Evolutionary conservation across 306 rosid species (phyloP).

Genomic region (Alnus rubra): DNA sequence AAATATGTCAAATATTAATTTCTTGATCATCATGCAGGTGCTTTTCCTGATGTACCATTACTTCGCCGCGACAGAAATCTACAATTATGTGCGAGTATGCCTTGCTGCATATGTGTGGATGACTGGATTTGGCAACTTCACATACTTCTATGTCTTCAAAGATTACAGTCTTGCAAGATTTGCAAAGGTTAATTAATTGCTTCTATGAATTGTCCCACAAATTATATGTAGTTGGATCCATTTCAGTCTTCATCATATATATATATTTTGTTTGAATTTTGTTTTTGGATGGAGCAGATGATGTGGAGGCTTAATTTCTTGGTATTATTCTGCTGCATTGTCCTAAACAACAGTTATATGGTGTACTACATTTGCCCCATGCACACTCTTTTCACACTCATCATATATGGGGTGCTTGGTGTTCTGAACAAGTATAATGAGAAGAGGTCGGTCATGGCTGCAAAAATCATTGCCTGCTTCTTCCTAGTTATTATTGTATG

Average conservation of each 20-base stretch:
- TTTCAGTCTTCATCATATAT: conserved; percentile 3
- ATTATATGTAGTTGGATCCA: neutral
- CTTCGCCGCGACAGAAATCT: conserved; percentile 83
- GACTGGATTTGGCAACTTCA: conserved; percentile 99
- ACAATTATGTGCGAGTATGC: conserved; percentile 79
- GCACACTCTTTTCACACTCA: conserved; percentile 94
- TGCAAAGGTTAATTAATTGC: conserved; percentile 57
- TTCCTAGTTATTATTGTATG: conserved; percentile 72
- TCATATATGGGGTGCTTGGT: conserved; percentile 85
- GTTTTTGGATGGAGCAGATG: conserved; percentile 67
- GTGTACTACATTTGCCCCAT: conserved; percentile 98
- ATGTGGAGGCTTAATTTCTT: conserved; percentile 99
- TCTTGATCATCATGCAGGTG: conserved; percentile 17
- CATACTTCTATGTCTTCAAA: conserved; percentile 85
- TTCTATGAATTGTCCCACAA: conserved; percentile 9
- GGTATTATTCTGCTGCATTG: conserved; percentile 70
- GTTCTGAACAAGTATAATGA: conserved; percentile 80
- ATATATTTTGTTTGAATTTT: neutral
- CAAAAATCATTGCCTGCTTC: conserved; percentile 70
- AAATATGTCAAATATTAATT: neutral
- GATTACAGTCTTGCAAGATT: conserved; percentile 86
- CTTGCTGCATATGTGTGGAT: conserved; percentile 97
- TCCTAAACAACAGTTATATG: conserved; percentile 89
- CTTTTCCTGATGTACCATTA: conserved; percentile 78
- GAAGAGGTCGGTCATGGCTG: conserved; percentile 62